Conservation (phyloP, 176 grass and related monocot species). For the Neostapfia colusana region DNA sequence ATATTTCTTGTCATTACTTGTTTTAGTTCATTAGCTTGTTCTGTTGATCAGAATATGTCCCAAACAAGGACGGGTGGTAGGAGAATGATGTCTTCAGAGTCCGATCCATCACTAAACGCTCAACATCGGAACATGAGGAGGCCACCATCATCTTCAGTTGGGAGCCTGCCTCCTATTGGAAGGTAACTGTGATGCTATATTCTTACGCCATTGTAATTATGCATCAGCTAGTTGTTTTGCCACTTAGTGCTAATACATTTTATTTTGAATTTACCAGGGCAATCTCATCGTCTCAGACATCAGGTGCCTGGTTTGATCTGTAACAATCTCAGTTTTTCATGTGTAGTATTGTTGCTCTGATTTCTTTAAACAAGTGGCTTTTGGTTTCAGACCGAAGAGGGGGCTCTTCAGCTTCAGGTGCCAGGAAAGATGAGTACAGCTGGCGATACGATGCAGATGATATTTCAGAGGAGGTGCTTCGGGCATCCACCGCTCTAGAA, state of each 20-base stretch:
- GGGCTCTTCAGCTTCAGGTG: slow-evolving; percentile 48
- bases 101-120: slow-evolving; percentile 48
- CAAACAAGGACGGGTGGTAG: slow-evolving; percentile 79
- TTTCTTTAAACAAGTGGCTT: slow-evolving; percentile 19
- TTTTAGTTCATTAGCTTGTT: slow-evolving; percentile 22
- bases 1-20: not conserved
- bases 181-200: slow-evolving; percentile 49
- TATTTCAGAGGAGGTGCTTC: slow-evolving; percentile 83
- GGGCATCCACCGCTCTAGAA: slow-evolving; percentile 65
- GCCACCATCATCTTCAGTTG: slow-evolving; percentile 66
- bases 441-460: slow-evolving; percentile 89
- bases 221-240: slow-evolving; percentile 30
- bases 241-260: slow-evolving; percentile 25
- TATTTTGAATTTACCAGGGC: slow-evolving; percentile 54
- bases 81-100: slow-evolving; percentile 67
- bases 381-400: slow-evolving; percentile 56
- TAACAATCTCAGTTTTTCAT: not conserved
- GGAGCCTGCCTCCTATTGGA: slow-evolving; percentile 62
- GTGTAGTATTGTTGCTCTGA: not conserved
- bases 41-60: slow-evolving; percentile 68
- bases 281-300: slow-evolving; percentile 55
- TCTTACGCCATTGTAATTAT: not conserved
- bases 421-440: slow-evolving; percentile 86
- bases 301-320: slow-evolving; percentile 54
- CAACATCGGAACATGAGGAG: slow-evolving; percentile 71